phyloP scores from a whole-genome alignment of 2,329 filamentous ascomycete species.

The Verticillium dahliae region DNA sequence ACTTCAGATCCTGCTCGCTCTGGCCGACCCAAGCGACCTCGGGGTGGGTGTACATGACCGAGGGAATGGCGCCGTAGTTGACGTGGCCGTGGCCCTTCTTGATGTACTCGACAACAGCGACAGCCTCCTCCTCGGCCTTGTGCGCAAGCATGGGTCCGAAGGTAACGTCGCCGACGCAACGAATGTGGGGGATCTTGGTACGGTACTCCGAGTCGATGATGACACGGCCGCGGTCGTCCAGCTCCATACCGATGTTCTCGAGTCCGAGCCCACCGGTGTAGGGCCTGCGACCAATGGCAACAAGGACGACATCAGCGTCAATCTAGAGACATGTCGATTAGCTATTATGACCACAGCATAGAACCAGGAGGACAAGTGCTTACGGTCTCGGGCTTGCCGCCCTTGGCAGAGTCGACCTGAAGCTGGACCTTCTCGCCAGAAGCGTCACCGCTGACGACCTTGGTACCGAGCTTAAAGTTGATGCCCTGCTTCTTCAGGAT shows the following conservation, averaged over 20 bases:
- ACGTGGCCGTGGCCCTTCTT: conserved; percentile 97
- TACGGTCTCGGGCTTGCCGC: conserved; percentile 88
- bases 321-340: conserved; percentile 44
- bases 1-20: conserved; percentile 94
- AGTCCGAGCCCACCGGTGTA: conserved; percentile 89
- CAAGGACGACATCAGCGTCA: conserved; percentile 90
- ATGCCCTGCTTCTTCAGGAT: conserved; percentile 93
- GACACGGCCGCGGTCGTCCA: conserved; percentile 87
- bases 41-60: conserved; percentile 99
- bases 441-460: conserved; percentile 81
- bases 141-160: conserved; percentile 99
- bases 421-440: conserved; percentile 73
- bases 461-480: conserved; percentile 97
- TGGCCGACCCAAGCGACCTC: conserved; percentile 98
- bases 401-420: conserved; percentile 86
- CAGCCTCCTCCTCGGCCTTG: conserved; percentile 97
- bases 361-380: conserved; percentile 24
- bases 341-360: background rate
- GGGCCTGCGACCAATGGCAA: conserved; percentile 91
- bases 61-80: conserved; percentile 96
- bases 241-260: conserved; percentile 88
- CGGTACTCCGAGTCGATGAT: conserved; percentile 99
- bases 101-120: conserved; percentile 93
- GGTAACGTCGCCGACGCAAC: conserved; percentile 90
- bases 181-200: conserved; percentile 95